Percentiles rank a stretch among this genome's conserved stretches.
Conservation (phyloP, 257 asterid genomes). For the Eucommia ulmoides region DNA sequence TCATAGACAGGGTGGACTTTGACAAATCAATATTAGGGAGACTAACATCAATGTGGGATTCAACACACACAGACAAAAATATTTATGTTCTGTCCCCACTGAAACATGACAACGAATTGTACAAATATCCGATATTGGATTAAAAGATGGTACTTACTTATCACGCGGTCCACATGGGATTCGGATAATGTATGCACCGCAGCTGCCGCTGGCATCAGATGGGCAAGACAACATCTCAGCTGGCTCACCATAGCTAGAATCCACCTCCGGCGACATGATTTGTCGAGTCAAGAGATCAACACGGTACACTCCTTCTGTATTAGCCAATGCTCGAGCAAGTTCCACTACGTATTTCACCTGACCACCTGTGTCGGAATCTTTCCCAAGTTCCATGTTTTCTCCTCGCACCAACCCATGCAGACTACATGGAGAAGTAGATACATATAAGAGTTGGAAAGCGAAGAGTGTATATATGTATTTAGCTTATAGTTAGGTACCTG, state of each 20-base stretch:
- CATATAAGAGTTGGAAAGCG: no score
- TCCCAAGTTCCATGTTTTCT: conserved; percentile 71
- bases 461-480: no score
- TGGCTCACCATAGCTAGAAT: conserved; percentile 50
- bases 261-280: conserved; percentile 44
- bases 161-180: conserved; percentile 54
- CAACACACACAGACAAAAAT: no score
- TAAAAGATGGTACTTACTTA: conserved; percentile 16
- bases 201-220: conserved; percentile 38
- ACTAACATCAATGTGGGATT: no score
- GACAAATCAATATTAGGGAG: neutral
- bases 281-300: conserved; percentile 66
- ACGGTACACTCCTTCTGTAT: conserved; percentile 42
- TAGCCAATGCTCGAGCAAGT: conserved; percentile 52
- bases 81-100: neutral
- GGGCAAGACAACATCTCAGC: conserved; percentile 62
- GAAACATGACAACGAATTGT: neutral
- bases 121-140: neutral
- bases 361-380: conserved; percentile 75
- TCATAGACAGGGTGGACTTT: no score
- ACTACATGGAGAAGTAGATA: conserved; percentile 13
- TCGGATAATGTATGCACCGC: conserved; percentile 54
- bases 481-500: no score
- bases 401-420: conserved; percentile 69
- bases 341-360: conserved; percentile 67